Evolutionary conservation across 2,329 filamentous ascomycete genomes (phyloP), one percentile per base, ranked within the genome.

Genomic region (Proliferodiscus dingleyae): DNA sequence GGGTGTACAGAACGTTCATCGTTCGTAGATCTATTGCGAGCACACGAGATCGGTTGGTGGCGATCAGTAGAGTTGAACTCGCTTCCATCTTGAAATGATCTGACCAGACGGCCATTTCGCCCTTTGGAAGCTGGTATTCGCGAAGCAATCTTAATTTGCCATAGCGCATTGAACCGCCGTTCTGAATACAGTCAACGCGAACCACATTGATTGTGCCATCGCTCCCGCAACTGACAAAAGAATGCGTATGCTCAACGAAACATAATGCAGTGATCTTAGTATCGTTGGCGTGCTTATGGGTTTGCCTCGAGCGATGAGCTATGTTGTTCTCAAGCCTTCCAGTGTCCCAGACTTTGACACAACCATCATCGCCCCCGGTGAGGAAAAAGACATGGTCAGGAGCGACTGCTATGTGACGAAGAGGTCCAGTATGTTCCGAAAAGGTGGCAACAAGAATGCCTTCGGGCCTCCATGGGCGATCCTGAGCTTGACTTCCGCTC

Each of bases 321-420:
- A 97, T 81, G 62, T 96, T 97, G 36, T 89, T 85, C 67, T 98
- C 93, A 5, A 98, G 74, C 19, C 93, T 79, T 21, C 82, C 83
- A 21, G 89, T 85, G 67, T 98, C 93, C 93, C 93, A 98, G 4
- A 98, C 77, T 61, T 88, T 95, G 46, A 96, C 87, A 5, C 79
- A 81, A 2, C 93, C 88, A 65, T 98, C 93, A 59, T 95, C 88
- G 8, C 90, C 91, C 5, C 83, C 91, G 1, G 93, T 97, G 46
- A 96, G 77, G 66, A 98, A 98, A 68, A 98, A 98, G 4, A 83
- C 71, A 63, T 98, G 91, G 61, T 98, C 93, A 0, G 91, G 89
- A 2, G 93, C 84, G 6, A 89, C 80, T 2, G 86, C 73, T 9
- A 97, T 80, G 8, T 90, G 81, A 60, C 86, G 95, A 53, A 97